A percentile compares a stretch with the other conserved stretches of the same genome.
Evolutionary conservation across 1,284 basidiomycete species (phyloP).

Genomic region (Malassezia globosa): DNA sequence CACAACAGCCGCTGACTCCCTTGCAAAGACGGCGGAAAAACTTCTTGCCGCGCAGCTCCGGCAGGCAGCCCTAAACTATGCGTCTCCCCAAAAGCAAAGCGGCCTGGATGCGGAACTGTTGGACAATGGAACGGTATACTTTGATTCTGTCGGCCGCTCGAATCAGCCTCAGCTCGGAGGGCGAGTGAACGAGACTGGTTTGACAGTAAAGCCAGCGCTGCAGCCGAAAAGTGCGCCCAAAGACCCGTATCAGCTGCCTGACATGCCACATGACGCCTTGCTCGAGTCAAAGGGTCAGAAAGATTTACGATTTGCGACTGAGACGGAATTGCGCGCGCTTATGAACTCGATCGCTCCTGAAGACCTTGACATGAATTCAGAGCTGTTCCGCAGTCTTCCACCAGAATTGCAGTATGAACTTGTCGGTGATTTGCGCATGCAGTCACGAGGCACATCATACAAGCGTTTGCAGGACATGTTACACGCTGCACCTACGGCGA

Average conservation of each 20-base stretch:
- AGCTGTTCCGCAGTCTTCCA: constrained; percentile 70
- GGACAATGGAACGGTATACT: constrained; percentile 51
- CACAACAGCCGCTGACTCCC: constrained; percentile 50
- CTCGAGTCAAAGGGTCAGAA: constrained; percentile 21
- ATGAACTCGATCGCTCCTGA: constrained; percentile 39
- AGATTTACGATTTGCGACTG: constrained; percentile 43
- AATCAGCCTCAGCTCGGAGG: neutral
- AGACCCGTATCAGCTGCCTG: constrained; percentile 43
- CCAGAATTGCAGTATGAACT: constrained; percentile 97
- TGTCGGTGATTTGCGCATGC: constrained; percentile 82
- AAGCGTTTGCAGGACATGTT: constrained; percentile 85
- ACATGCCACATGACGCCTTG: constrained; percentile 28
- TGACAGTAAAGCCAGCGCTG: neutral
- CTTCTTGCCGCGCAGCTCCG: constrained; percentile 87
- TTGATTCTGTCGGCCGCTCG: constrained; percentile 22
- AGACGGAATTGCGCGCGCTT: constrained; percentile 35
- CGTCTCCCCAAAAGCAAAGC: no score
- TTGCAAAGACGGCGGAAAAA: constrained; percentile 57
- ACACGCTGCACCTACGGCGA: constrained; percentile 62
- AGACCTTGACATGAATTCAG: constrained; percentile 41
- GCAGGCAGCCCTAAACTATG: constrained; percentile 61
- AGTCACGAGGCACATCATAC: constrained; percentile 86
- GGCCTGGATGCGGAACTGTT: neutral
- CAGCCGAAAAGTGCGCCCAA: constrained; percentile 14
- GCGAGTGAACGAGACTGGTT: neutral